Evolutionary conservation across 2,329 filamentous ascomycete species (phyloP).

Genomic region (Colletotrichum noveboracense): DNA sequence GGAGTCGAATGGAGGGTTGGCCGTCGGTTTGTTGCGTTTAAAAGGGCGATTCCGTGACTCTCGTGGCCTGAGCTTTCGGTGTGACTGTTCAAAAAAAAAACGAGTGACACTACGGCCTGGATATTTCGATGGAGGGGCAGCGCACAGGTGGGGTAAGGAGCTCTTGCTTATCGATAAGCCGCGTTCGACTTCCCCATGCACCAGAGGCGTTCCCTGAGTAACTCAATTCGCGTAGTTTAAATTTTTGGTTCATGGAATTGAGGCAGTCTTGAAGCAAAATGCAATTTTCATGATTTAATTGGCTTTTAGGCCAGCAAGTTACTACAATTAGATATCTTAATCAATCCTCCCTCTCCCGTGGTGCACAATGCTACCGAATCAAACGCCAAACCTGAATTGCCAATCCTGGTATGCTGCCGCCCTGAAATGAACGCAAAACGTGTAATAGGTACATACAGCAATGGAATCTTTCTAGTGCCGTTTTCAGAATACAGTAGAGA

Average conservation of each 20-base stretch:
- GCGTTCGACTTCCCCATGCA: neutral
- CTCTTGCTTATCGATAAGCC: neutral
- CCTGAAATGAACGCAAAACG: slow-evolving; percentile 1
- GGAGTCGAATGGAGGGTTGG: neutral
- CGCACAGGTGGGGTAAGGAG: neutral
- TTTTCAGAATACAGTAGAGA: neutral
- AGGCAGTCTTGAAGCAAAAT: neutral
- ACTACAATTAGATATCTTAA: neutral
- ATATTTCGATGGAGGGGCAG: slow-evolving; percentile 20
- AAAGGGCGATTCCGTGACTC: neutral
- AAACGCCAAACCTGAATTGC: slow-evolving; percentile 12
- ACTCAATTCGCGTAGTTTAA: neutral
- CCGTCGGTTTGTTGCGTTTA: neutral
- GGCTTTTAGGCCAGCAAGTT: neutral
- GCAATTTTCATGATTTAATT: neutral
- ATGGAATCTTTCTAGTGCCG: neutral
- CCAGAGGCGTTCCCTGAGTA: neutral
- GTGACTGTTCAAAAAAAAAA: slow-evolving; percentile 1
- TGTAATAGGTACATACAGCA: slow-evolving; percentile 10
- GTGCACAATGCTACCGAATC: neutral
- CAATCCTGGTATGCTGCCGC: slow-evolving; percentile 12
- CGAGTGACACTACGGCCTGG: neutral
- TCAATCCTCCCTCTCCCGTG: neutral
- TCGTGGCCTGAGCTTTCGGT: neutral
- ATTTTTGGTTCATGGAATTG: neutral